Conservation (phyloP, 805 yeast genomes). For the Pichia paraexigua region DNA sequence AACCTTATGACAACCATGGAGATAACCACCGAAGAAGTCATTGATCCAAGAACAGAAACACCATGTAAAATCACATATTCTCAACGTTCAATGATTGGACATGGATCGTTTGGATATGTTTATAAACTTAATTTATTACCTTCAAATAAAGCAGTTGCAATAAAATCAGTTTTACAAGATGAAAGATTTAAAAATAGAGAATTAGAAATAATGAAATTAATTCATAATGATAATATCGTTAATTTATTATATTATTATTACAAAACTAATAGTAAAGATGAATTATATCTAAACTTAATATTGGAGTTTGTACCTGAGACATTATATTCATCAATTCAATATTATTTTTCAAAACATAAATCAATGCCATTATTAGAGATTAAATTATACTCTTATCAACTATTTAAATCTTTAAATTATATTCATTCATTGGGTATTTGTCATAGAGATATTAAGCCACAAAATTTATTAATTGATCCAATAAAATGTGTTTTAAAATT, state of each 20-base stretch:
- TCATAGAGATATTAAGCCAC: constrained; percentile 91
- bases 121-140: constrained; percentile 76
- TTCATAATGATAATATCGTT: constrained; percentile 80
- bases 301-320: constrained; percentile 96
- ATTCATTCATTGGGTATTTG: constrained; percentile 73
- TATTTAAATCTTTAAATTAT: constrained; percentile 70
- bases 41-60: constrained; percentile 65
- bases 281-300: constrained; percentile 80
- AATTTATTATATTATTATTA: constrained; percentile 83
- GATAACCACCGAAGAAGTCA: constrained; percentile 53
- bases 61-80: constrained; percentile 60
- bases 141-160: constrained; percentile 75
- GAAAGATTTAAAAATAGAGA: constrained; percentile 91
- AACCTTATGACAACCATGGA: constrained; percentile 1
- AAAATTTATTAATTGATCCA: constrained; percentile 82
- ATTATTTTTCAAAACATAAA: constrained; percentile 63
- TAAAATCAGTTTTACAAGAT: constrained; percentile 94
- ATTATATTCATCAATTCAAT: constrained; percentile 81
- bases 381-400: constrained; percentile 73
- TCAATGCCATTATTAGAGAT: constrained; percentile 87
- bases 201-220: constrained; percentile 86
- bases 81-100: constrained; percentile 88
- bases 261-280: constrained; percentile 54
- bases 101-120: constrained; percentile 99
- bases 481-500: constrained; percentile 75